Evolutionary conservation across 73 alveolate genomes (phyloP), one percentile per base, ranked within the genome.

Genomic region (Symbiodinium pilosum): DNA sequence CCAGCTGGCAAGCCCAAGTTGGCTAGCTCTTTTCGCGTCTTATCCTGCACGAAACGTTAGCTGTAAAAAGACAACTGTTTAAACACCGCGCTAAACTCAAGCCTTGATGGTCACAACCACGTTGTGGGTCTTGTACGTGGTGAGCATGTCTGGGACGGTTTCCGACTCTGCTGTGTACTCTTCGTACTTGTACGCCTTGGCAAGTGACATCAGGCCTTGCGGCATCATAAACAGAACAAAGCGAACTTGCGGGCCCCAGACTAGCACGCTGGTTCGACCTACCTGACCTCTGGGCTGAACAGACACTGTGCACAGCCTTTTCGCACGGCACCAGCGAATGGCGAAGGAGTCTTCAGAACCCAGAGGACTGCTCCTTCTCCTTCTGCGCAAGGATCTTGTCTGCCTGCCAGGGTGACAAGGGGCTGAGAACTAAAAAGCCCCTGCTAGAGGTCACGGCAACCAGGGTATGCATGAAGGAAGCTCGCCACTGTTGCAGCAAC

Each of bases 141-240:
- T 86, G 32, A 41, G n/a, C 40, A 86, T 86, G 54, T 59, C 94
- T 36, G 94, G 94, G 4, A 86, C 68, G 39, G 94, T 86, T 54
- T 86, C 81, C 38, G 94, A 86, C 30, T 86, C 94, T 12, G 94
- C 94, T 36, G 84, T 86, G 56, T 86, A 86, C 94, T 86, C 94
- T 52, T 86, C 94, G 38, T 86, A 86, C 68, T 86, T 86, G 94
- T 86, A 86, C 41, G 94, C 94, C 94, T 86, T 39, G 18, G 54
- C 6, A 47, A 47, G 59, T 6, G 59, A 47, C 6, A 14, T 47
- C 59, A 47, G 14, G 59, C 6, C 6, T 6, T 47, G 59, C 59
- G 59, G 59, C 14, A 9, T 47, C 59, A 47, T 14, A 47, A 14
- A 14, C 59, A 47, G 59, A 47, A 9, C 14, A 47, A 47, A 47